phyloP scores from a whole-genome alignment of 192 early-diverging fungal genomes.

The Podila minutissima region DNA sequence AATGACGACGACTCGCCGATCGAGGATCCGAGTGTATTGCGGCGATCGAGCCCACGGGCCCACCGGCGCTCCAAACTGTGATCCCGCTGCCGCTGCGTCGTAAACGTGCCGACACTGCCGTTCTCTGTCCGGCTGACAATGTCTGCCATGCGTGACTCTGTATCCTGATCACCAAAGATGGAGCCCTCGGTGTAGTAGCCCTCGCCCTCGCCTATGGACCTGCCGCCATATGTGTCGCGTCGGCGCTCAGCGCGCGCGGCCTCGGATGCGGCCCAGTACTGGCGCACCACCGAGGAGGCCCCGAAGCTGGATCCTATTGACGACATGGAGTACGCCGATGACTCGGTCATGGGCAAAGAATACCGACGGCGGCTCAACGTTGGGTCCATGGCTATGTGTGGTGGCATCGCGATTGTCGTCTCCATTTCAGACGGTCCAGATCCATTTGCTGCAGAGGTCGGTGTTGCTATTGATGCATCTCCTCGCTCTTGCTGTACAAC shows the following conservation, averaged over 20 bases:
- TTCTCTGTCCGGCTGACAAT: constrained; percentile 11
- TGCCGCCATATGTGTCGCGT: neutral
- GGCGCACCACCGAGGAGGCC: constrained; percentile 25
- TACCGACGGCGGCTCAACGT: neutral
- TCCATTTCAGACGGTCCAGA: neutral
- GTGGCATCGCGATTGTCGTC: constrained; percentile 1
- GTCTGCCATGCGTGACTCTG: constrained; percentile 45
- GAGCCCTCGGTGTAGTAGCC: constrained; percentile 25
- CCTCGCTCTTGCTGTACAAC: constrained; percentile 2
- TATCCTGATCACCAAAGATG: constrained; percentile 29
- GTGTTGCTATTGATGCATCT: neutral
- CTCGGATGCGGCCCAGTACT: constrained; percentile 48
- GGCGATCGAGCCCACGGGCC: constrained; percentile 7
- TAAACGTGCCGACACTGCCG: neutral
- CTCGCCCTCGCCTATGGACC: neutral
- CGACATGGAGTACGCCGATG: constrained; percentile 12
- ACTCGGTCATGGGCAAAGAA: neutral
- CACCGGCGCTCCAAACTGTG: neutral
- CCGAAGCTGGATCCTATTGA: constrained; percentile 18
- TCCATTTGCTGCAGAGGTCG: neutral
- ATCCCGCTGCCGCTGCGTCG: constrained; percentile 12
- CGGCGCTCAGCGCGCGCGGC: constrained; percentile 37
- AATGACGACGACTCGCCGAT: constrained; percentile 6
- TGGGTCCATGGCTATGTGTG: neutral
- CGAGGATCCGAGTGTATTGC: constrained; percentile 25